Evolutionary conservation across 148 eudicot genomes (phyloP), one percentile per base, ranked within the genome.

Genomic region (Chenopodium suecicum): DNA sequence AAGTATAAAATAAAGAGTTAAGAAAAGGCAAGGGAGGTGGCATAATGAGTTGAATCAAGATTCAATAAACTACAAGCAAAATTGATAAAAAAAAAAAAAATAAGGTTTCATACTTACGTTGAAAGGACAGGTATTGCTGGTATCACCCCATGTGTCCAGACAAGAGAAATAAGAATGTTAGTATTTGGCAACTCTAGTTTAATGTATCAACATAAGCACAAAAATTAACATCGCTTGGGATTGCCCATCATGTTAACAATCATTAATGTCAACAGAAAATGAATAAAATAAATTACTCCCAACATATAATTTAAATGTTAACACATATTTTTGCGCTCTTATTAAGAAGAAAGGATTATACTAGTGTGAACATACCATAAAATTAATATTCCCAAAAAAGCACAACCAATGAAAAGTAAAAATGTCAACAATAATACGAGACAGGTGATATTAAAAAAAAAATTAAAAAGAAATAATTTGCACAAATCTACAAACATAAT

Each of bases 71-170:
- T n/a, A 48, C 25, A 47, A 34, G 69, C 11, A 4, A 31, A 65
- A 12, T 20, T 13, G 16, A 70, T 64, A 29, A 27, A 27, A 27
- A 77, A 29, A 25, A 25, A 25, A 77, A 20, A 78, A 66, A 23
- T 47, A 23, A 77, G 25, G 76, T 67, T 16, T 67, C 34, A 54
- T 41, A 88, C 98, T 96, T 90, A 96, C 99, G 90, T 94, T 31
- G 99, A 96, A 79, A 96, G 95, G 31, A 96, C 91, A 76, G 99
- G 99, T 81, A 96, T 96, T 10, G 98, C 99, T 96, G 94, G 81
- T 79, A 66, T 83, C 68, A 70, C 79, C 89, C 85, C 74, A 69
- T 65, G 86, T 86, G 83, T 79, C 83, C 86, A 89, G 25, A 76
- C 52, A 78, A 83, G 60, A 48, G 56, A 25, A 56, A 16, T 3